Base-by-base conservation (phyloP, 140 eudicot species). In the Bidens hawaiensis region DNA sequence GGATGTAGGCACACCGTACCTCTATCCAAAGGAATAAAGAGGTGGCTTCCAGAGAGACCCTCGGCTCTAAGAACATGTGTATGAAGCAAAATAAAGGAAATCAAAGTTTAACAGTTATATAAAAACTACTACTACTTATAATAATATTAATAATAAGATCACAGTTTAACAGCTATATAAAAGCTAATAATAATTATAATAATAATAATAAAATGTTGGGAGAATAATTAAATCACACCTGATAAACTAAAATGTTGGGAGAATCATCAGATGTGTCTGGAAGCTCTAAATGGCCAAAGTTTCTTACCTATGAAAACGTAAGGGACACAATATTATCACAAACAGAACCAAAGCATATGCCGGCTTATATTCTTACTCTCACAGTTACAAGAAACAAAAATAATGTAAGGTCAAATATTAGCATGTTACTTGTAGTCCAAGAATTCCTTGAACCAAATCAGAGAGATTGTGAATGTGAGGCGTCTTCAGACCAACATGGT, bases 401-500 rank as follows among this genome's bases (percentile, higher is more conserved):
- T 4, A 23, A 27, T 25, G 25, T 60, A 62, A 38, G 51, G 63
- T 58, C 52, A 9, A 45, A 60, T 33, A 46, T 23, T 24, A 65
- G 57, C 18, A 14, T 55, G 50, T 54, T 78, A 88, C 99, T 60
- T 88, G 95, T 43, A 47, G 70, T 14, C 75, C 94, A 36, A 94
- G 80, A 68, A 79, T 75, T 66, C 72, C 76, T 67, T 76, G 86
- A 71, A 94, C 94, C 61, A 85, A 65, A 51, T 94, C 95, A 43
- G 99, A 88, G 61, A 94, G 74, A 81, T 94, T 94, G 78, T 88
- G 95, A 73, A 94, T 57, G 66, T 83, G 94, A 70, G 76, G 88
- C 1, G 95, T 83, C 81, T 64, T 88, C 75, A 94, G 82, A 60
- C 99, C 95, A 74, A 94, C 71, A 85, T 88, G 88, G 46, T 94